A percentile compares a stretch with the other conserved stretches of the same genome.
Evolutionary conservation across 495 filamentous ascomycete genomes (phyloP).

Genomic region (Hyaloscypha finlandica): DNA sequence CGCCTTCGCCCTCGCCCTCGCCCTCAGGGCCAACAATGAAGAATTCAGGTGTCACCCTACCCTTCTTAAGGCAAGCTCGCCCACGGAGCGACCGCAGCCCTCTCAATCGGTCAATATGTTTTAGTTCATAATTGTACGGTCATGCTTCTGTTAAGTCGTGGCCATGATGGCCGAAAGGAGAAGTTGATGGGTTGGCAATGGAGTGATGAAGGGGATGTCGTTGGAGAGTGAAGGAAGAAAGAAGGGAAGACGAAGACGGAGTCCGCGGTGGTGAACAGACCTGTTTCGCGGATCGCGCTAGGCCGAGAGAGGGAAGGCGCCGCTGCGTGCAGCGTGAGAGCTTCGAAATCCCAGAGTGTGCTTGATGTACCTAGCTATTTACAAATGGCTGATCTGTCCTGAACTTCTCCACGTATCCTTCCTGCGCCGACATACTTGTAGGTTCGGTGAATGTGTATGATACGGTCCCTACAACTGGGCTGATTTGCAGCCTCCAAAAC

Average conservation of each 20-base stretch:
- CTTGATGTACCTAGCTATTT: not conserved
- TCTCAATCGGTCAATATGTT: constrained; percentile 30
- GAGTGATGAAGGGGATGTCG: constrained; percentile 16
- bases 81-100: constrained; percentile 26
- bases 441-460: constrained; percentile 11
- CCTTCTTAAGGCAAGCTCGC: constrained; percentile 29
- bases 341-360: constrained; percentile 11
- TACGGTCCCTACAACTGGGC: constrained; percentile 23
- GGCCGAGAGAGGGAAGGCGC: not conserved
- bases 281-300: constrained; percentile 5
- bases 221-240: constrained; percentile 8
- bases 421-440: not conserved
- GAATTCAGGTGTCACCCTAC: constrained; percentile 34
- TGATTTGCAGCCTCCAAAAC: constrained; percentile 31
- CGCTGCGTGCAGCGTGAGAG: not conserved
- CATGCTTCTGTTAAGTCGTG: constrained; percentile 32
- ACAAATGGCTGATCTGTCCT: constrained; percentile 19
- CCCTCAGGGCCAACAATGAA: constrained; percentile 20
- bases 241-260: not conserved
- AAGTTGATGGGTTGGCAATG: constrained; percentile 15
- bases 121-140: constrained; percentile 33
- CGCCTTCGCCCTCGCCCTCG: not conserved
- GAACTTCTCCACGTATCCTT: constrained; percentile 3
- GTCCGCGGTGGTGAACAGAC: not conserved
- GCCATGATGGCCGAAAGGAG: constrained; percentile 28